Evolutionary conservation across 2,329 filamentous ascomycete genomes (phyloP).

Genomic region (Penicillium sp.): DNA sequence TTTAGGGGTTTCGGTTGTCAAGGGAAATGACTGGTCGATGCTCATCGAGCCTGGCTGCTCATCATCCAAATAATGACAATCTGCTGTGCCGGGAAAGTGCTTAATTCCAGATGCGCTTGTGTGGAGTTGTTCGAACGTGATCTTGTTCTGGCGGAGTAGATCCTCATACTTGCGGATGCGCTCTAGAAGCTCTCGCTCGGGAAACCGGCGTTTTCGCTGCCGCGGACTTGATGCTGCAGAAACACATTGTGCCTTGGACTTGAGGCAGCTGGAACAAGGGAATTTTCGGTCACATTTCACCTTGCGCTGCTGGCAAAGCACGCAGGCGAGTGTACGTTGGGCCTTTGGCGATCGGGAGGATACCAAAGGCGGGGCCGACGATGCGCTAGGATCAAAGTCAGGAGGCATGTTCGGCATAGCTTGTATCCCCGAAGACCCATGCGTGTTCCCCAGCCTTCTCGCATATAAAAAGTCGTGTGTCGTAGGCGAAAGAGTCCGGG

Average conservation of each 20-base stretch:
- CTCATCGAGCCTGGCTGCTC: neutral
- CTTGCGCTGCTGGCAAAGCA: constrained; percentile 71
- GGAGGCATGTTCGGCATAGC: neutral
- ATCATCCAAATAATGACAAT: neutral
- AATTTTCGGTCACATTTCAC: constrained; percentile 69
- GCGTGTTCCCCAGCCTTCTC: neutral
- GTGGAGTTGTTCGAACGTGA: constrained; percentile 64
- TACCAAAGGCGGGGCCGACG: neutral
- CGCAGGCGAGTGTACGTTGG: constrained; percentile 47
- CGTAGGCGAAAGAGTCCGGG: neutral
- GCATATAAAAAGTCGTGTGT: neutral
- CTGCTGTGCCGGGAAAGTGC: neutral
- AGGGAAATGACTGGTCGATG: neutral
- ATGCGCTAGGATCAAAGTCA: neutral
- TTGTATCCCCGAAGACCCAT: neutral
- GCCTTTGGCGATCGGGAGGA: neutral
- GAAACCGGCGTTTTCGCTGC: constrained; percentile 58
- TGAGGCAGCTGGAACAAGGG: constrained; percentile 66
- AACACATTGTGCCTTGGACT: constrained; percentile 57
- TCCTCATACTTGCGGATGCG: constrained; percentile 65
- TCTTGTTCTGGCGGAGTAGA: constrained; percentile 60
- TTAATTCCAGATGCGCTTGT: constrained; percentile 7
- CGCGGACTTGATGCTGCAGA: constrained; percentile 43
- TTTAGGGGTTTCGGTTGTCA: neutral
- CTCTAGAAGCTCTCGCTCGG: constrained; percentile 66